Base-by-base conservation (phyloP, 345 rosid genomes). In the Mallotus nudiflorus region DNA sequence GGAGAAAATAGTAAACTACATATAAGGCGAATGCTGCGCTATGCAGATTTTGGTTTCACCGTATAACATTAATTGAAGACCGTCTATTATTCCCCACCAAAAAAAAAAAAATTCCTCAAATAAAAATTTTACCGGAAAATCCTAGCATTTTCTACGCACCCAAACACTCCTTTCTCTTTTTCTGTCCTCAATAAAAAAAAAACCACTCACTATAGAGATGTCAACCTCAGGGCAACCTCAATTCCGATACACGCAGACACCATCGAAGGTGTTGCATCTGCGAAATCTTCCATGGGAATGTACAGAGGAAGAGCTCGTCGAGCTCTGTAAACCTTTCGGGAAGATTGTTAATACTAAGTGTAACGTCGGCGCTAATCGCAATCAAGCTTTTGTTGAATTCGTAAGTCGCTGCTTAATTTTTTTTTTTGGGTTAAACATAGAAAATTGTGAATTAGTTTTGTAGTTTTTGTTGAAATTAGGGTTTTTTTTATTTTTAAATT, bases 201-300 rank as follows among this genome's bases (percentile, higher is more conserved):
- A 52, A 52, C 37, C 5, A 9, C 0, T 56, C 7, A 7, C 48
- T 18, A 55, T 13, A 20, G 16, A 35, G 72, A 89, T 89, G 97
- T 90, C 93, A 59, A 82, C 86, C 67, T 90, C 91, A 29, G 86
- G 91, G 28, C 97, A 87, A 72, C 86, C 88, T 3, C 97, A 92
- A 83, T 95, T 95, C 79, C 82, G 97, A 18, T 92, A 92, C 81
- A 92, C 99, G 15, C 99, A 95, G 78, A 89, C 99, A 31, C 96
- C 96, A 48, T 94, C 96, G 54, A 94, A 94, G 86, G 98, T 94
- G 28, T 83, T 94, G 61, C 97, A 94, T 73, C 88, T 94, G 27
- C 87, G 97, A 59, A 94, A 91, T 80, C 92, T 94, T 6, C 97
- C 97, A 0, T 94, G 96, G 98, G 96, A 94, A 79, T 90, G 98